Evolutionary conservation across 306 rosid genomes (phyloP).

Genomic region (Vigna hirtella): DNA sequence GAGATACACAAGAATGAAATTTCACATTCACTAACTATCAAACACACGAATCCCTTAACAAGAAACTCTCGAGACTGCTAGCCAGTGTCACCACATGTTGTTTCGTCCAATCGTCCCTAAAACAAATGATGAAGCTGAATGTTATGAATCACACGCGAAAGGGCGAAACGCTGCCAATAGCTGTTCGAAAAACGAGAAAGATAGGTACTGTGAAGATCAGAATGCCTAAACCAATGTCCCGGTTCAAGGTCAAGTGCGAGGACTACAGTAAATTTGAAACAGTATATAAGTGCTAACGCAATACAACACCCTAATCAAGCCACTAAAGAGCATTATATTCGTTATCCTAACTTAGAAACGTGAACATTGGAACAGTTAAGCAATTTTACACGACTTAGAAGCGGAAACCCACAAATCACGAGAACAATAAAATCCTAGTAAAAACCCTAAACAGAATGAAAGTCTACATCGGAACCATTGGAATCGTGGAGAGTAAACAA

Average conservation of each 20-base stretch:
- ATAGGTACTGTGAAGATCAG: background rate
- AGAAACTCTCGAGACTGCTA: slow-evolving; percentile 22
- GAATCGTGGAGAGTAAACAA: background rate
- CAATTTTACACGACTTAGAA: slow-evolving; percentile 24
- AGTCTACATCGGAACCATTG: slow-evolving; percentile 3
- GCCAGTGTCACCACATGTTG: background rate
- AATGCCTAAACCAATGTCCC: slow-evolving; percentile 25
- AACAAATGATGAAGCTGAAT: background rate
- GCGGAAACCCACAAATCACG: background rate
- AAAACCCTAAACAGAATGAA: slow-evolving; percentile 28
- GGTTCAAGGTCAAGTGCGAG: slow-evolving; percentile 2
- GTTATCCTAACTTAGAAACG: slow-evolving; percentile 7
- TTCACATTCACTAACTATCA: background rate
- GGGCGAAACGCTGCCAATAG: background rate
- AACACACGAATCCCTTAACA: slow-evolving; percentile 15
- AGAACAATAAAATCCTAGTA: slow-evolving; percentile 33
- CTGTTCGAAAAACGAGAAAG: background rate
- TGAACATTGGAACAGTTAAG: background rate
- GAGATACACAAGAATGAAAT: slow-evolving; percentile 13
- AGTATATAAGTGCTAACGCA: slow-evolving; percentile 5
- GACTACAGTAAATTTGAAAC: background rate
- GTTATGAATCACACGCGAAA: background rate
- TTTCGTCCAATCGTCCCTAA: background rate
- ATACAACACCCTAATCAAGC: slow-evolving; percentile 34
- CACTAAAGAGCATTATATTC: background rate